Evolutionary conservation across 371 early-diverging fungal genomes (phyloP), one percentile per base, ranked within the genome.

Genomic region (Nosema muscidifuracis): DNA sequence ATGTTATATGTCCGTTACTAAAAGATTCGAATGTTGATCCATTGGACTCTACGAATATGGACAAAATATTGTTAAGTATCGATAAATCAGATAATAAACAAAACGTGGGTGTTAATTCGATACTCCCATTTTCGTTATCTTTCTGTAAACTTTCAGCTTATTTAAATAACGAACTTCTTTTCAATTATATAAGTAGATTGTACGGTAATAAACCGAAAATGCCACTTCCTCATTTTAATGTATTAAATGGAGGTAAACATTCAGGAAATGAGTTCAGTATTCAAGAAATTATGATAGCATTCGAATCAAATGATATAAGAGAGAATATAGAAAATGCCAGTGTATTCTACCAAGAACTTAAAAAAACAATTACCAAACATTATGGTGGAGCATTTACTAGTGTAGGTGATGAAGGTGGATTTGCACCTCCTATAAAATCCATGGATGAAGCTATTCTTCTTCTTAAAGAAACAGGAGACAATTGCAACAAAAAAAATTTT

Each of bases 321-420:
- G 65, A 67, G 53, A 75, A 77, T 47, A 61, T 82, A 1, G 72
- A 73, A 36, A 53, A 15, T 10, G 80, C 72, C 6, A 86, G 89
- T 56, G 93, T 94, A 85, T 92, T 94, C 76, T 95, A 95, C 87
- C 91, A 92, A 84, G 76, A 85, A 78, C 85, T 97, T 65, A 95
- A 94, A 88, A 72, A 81, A 10, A 91, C 92, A 73, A 94, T 97
- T 87, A 92, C 92, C 88, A 83, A 86, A 80, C 91, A 94, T 87
- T 96, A 94, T 85, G 94, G 95, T 65, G 15, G 47, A 40, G 10
- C 42, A 78, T 87, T 92, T 79, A 93, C 91, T 82, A 91, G 92
- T 82, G 97, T 97, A 73, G 97, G 98, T 79, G 98, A 97, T 82
- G 98, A 97, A 86, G 98, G 98, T 82, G 98, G 98, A 73, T 97